Evolutionary conservation across 257 asterid genomes (phyloP).

Genomic region (Verbascum thapsus): DNA sequence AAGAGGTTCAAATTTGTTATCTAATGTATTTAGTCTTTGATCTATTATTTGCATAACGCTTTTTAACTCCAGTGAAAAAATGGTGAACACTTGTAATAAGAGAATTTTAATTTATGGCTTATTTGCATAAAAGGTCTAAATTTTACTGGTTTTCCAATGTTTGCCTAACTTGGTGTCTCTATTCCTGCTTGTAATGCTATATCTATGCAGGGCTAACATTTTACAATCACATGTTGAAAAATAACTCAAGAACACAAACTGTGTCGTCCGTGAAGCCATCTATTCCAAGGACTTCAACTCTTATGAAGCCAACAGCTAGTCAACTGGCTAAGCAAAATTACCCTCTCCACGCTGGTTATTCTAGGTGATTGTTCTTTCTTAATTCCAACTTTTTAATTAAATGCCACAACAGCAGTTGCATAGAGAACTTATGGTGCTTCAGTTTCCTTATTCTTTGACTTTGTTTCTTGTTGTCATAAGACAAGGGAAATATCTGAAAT

Average conservation of each 20-base stretch:
- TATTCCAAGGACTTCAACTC: conserved; percentile 74
- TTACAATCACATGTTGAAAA: conserved; percentile 50
- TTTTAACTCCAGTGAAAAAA: conserved; percentile 2
- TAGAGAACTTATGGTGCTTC: conserved; percentile 20
- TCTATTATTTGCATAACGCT: conserved; percentile 9
- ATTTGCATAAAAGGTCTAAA: conserved; percentile 11
- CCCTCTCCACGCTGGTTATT: conserved; percentile 46
- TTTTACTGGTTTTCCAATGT: background rate
- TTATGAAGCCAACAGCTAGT: conserved; percentile 96
- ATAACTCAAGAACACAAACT: conserved; percentile 43
- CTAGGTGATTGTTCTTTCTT: conserved; percentile 51
- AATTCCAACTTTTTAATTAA: conserved; percentile 3
- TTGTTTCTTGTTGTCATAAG: background rate
- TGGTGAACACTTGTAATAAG: conserved; percentile 10
- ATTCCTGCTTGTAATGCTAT: conserved; percentile 15
- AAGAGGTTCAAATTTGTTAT: conserved; percentile 7
- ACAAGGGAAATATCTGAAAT: background rate
- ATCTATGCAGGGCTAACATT: conserved; percentile 57
- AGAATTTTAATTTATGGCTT: conserved; percentile 2
- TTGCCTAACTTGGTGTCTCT: background rate
- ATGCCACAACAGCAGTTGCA: conserved; percentile 7
- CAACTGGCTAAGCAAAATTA: conserved; percentile 90
- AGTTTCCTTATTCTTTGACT: background rate
- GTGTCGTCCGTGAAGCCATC: conserved; percentile 52
- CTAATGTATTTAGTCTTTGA: background rate